Conservation (phyloP, 768 basidiomycete species). For the Mycena sanguinolenta region DNA sequence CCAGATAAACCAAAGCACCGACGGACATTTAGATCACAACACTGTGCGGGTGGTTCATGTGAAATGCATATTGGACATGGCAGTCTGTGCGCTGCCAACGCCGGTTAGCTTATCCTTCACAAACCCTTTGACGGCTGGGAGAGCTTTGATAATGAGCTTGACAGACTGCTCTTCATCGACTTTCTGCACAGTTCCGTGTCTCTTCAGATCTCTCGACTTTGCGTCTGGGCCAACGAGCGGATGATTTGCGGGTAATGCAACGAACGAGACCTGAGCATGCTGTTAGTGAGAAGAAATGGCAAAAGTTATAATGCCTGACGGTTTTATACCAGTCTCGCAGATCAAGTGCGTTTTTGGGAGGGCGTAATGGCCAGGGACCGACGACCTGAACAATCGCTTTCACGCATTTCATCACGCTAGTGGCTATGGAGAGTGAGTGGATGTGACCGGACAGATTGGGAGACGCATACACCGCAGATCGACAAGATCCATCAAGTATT, state of each 20-base stretch:
- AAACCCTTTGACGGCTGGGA: slow-evolving; percentile 74
- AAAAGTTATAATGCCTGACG: slow-evolving; percentile 52
- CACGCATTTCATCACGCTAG: slow-evolving; percentile 71
- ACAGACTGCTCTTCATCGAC: slow-evolving; percentile 81
- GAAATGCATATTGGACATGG: slow-evolving; percentile 25
- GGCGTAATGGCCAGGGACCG: slow-evolving; percentile 70
- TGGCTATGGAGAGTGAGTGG: slow-evolving; percentile 48
- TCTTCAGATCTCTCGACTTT: slow-evolving; percentile 61
- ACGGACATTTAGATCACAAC: background rate
- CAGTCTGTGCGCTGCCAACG: slow-evolving; percentile 10
- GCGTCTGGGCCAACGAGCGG: slow-evolving; percentile 58
- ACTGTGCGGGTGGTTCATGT: background rate
- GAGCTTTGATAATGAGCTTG: slow-evolving; percentile 75
- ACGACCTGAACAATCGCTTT: slow-evolving; percentile 85
- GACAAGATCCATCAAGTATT: slow-evolving; percentile 81
- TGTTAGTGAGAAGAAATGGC: slow-evolving; percentile 1
- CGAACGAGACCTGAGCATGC: slow-evolving; percentile 73
- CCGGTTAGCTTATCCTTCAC: slow-evolving; percentile 48
- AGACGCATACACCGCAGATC: slow-evolving; percentile 70
- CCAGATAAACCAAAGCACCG: background rate
- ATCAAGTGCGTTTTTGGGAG: slow-evolving; percentile 67
- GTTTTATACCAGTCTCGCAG: slow-evolving; percentile 81
- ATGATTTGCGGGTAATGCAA: slow-evolving; percentile 78
- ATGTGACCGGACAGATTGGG: background rate
- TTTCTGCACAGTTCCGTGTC: slow-evolving; percentile 74